phyloP scores from a whole-genome alignment of 768 basidiomycete species.

The Strobilomyces dryophilus region DNA sequence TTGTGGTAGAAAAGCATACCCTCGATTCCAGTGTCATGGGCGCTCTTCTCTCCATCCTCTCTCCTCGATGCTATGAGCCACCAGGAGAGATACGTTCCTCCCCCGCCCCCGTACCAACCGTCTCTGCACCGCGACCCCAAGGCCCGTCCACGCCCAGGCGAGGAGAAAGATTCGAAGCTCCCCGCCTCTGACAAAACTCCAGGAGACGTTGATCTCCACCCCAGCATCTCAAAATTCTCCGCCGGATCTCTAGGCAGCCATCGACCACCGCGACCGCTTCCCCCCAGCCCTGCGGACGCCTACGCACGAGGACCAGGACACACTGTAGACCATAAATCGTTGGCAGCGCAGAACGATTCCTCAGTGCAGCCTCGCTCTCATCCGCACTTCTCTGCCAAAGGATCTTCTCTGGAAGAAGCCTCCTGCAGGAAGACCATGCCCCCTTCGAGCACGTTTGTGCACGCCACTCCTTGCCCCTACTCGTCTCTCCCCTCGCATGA shows the following conservation, averaged over 20 bases:
- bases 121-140: conserved; percentile 50
- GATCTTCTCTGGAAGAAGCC: conserved; percentile 36
- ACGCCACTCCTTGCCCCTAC: conserved; percentile 21
- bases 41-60: conserved; percentile 7
- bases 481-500: conserved; percentile 20
- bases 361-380: conserved; percentile 16
- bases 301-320: neutral
- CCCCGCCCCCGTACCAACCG: conserved; percentile 41
- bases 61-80: conserved; percentile 14
- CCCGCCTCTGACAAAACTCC: conserved; percentile 4
- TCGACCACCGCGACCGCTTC: conserved; percentile 25
- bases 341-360: neutral
- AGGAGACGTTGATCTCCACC: conserved; percentile 1
- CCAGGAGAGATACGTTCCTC: conserved; percentile 23
- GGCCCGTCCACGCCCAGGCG: conserved; percentile 23
- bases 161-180: conserved; percentile 17
- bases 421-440: conserved; percentile 27
- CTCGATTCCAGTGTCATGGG: neutral
- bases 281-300: conserved; percentile 16
- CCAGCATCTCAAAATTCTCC: conserved; percentile 1
- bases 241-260: neutral
- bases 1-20: conserved; percentile 10
- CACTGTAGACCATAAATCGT: conserved; percentile 6
- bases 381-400: conserved; percentile 31
- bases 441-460: conserved; percentile 20